Evolutionary conservation across 495 filamentous ascomycete genomes (phyloP), one percentile per base, ranked within the genome.

Genomic region (Clohesyomyces aquaticus): DNA sequence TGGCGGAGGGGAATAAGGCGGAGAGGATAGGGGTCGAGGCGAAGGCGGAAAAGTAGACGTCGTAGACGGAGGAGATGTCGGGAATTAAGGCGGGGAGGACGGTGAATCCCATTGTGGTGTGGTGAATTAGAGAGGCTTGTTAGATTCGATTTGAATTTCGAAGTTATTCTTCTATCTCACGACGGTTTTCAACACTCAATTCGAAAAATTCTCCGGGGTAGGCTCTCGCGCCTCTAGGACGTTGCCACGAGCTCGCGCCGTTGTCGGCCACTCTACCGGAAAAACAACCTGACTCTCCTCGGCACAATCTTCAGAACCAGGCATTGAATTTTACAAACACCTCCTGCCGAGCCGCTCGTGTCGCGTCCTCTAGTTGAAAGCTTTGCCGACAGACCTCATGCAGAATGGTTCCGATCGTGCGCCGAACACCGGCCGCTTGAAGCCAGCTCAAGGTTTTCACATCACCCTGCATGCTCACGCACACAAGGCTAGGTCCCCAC

Each of bases 11-110:
- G 32, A 38, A 38, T 14, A 38, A 14, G 6, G 32, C 32, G 6
- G 32, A 63, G 27, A 76, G 61, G 21, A 79, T 69, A 21, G 65
- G 42, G 14, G 69, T 63, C 47, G 70, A 62, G 35, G 68, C 61
- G 61, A 79, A 79, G 28, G 77, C 75, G 29, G 66, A 59, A 54
- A 79, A 79, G 60, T 77, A 79, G 42, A 72, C 70, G 56, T 78
- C 72, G 59, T 77, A 79, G 18, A 77, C 71, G 42, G 70, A 41
- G 22, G 69, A 61, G 54, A 78, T 74, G 51, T 79, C 77, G 23
- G 72, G 72, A n/a, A 78, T 67, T n/a, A 74, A 72, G 47, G 76
- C 77, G 10, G 77, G 75, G 16, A 78, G 67, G 49, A 78, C 68
- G 45, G 67, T 58, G 26, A 76, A 69, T 45, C 66, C 58, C 77